Evolutionary conservation across 2,329 filamentous ascomycete genomes (phyloP).

Genomic region (Cercospora sp.): DNA sequence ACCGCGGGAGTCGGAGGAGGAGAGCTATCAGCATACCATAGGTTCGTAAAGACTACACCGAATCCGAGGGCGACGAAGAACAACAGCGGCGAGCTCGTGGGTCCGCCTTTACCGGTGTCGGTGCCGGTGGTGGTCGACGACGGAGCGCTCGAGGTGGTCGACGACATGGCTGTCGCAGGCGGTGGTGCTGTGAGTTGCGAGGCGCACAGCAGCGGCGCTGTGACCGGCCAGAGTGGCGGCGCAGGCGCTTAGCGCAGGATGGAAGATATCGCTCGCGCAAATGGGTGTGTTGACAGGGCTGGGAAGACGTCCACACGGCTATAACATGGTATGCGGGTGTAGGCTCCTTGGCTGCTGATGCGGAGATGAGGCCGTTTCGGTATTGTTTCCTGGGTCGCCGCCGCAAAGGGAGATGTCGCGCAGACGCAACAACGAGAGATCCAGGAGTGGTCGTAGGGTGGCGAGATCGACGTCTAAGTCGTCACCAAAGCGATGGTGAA

Average conservation of each 20-base stretch:
- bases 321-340: background rate
- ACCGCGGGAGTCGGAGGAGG: conserved; percentile 11
- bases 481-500: background rate
- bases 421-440: background rate
- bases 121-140: conserved; percentile 27
- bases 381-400: background rate
- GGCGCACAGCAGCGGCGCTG: background rate
- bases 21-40: conserved; percentile 64
- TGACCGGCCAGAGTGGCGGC: background rate
- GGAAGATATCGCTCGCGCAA: background rate
- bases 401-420: background rate
- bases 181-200: background rate
- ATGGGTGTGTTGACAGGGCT: background rate
- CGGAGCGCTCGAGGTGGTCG: conserved; percentile 16
- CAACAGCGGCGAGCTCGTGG: conserved; percentile 71
- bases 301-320: background rate
- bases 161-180: conserved; percentile 13
- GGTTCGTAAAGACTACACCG: conserved; percentile 96
- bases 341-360: background rate
- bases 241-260: background rate
- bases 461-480: background rate
- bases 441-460: background rate
- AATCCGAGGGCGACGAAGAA: conserved; percentile 97
- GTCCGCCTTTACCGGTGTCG: conserved; percentile 37
- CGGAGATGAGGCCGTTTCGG: background rate